Base-by-base conservation (phyloP, 2,329 filamentous ascomycete species). In the Ophiosphaerella korrae region DNA sequence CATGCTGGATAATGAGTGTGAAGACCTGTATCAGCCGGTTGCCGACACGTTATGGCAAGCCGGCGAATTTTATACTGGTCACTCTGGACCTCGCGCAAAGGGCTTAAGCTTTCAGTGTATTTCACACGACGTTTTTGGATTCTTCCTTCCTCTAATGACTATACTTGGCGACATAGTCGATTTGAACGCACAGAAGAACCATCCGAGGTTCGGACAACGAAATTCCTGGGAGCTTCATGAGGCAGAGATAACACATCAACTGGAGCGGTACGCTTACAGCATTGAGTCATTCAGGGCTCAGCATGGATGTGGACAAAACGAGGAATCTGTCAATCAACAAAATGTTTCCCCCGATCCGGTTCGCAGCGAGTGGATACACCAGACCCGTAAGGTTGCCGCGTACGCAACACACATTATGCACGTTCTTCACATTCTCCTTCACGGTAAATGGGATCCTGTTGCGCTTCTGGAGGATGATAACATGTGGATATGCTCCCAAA, bases 381-480 rank as follows among this genome's bases (percentile, higher is more conserved):
- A 96, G 74, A 93, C 89, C 1, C 87, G 86, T 60, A 94, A 94
- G 60, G 89, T 95, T 26, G 84, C 92, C 41, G 90, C 92, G 0
- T 97, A 97, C 68, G 89, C 90, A 42, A 95, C 89, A 1, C 91
- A 97, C 62, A 90, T 96, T 37, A 94, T 96, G 89, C 90, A 96
- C 67, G 92, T 96, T 9, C 78, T 96, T 34, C 91, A 97, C 71
- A 94, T 96, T 38, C 81, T 96, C 3, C 81, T 96, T 16, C 87
- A 91, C 18, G 91, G 90, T 4, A 96, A 95, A 75, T 97, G 92
- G 92, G 92, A 96, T 70, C 92, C 92, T 0, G 91, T 96, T 63
- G 90, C 89, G 47, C 82, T 96, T 12, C 82, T 96, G 3, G 92
- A 96, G 66, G 91, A 96, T 73, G 89, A 93, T 64, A 92, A 96